Base-by-base conservation (phyloP, 2,329 filamentous ascomycete species). In the Claviceps quebecensis region DNA sequence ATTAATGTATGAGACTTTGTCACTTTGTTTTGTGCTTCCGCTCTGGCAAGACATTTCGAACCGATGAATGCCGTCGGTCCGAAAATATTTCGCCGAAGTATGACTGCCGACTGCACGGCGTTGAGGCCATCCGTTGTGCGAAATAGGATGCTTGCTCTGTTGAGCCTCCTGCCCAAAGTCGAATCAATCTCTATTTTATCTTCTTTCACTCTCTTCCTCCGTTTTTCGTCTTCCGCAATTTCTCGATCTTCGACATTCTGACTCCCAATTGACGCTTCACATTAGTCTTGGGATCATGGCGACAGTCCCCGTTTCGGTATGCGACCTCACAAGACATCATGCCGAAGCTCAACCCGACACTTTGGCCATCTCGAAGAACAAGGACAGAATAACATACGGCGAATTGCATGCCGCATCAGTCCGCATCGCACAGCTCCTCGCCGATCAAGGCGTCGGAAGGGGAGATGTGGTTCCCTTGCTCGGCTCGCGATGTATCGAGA, bases 381-480 rank as follows among this genome's bases (percentile, higher is more conserved):
- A 38, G 34, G 16, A 2, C 11, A 11, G 2, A 2, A 23, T 43
- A 11, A 43, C 40, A 11, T 43, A 43, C 14, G 40, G 14, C n/a
- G 26, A 38, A 9, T 34, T 48, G 13, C 7, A 38, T 9, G 8
- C 14, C 13, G 46, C 46, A 3, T 48, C 46, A 26, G n/a, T 39
- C 16, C 29, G 34, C 19, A 38, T 48, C 13, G 16, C 26, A n/a
- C 29, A 22, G 17, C 13, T 38, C n/a, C 17, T 48, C 26, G 4
- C 34, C 3, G 13, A 5, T n/a, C 26, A 16, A 7, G 47, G 47
- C 13, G 2, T 48, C 3, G 37, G 38, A 8, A 17, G 11, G 17
- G 51, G 51, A 17, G 37, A 49, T 29, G 43, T 37, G 11, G 39
- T 53, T 7, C 52, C 52, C 19, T n/a, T 53, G 22, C 48, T 53